Evolutionary conservation across 768 basidiomycete genomes (phyloP).

Genomic region (Chalciporus piperatus): DNA sequence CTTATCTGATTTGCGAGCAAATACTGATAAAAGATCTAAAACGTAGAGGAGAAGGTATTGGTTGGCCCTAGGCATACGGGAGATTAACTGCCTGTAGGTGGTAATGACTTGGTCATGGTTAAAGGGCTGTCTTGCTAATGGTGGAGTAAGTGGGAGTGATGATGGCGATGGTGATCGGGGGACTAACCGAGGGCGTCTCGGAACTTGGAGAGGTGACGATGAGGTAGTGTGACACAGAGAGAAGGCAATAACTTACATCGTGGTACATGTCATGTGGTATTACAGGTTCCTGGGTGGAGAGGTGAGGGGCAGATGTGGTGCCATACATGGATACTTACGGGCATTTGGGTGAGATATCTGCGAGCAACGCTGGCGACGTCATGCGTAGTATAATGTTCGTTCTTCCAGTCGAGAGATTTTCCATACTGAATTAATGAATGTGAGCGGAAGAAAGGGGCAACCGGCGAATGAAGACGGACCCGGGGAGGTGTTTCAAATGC

Average conservation of each 20-base stretch:
- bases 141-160: constrained; percentile 13
- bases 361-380: constrained; percentile 97
- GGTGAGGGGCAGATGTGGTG: constrained; percentile 2
- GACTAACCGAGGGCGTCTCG: constrained; percentile 70
- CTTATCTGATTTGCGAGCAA: constrained; percentile 84
- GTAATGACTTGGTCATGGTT: constrained; percentile 71
- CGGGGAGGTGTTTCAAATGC: constrained; percentile 86
- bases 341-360: constrained; percentile 94
- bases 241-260: constrained; percentile 51
- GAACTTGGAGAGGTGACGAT: constrained; percentile 47
- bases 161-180: background rate
- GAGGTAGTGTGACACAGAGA: constrained; percentile 5
- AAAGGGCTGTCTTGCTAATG: constrained; percentile 60
- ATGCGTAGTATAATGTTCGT: constrained; percentile 85
- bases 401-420: constrained; percentile 88
- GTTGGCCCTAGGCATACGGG: constrained; percentile 80
- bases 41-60: constrained; percentile 98
- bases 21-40: constrained; percentile 92
- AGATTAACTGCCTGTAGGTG: constrained; percentile 82
- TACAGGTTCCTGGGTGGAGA: constrained; percentile 73
- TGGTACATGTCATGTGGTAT: constrained; percentile 91
- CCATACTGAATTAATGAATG: constrained; percentile 63
- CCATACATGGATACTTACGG: constrained; percentile 53
- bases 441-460: background rate
- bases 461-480: constrained; percentile 40